phyloP scores from a whole-genome alignment of 2,329 filamentous ascomycete species.

The Ceratocystis papillata region DNA sequence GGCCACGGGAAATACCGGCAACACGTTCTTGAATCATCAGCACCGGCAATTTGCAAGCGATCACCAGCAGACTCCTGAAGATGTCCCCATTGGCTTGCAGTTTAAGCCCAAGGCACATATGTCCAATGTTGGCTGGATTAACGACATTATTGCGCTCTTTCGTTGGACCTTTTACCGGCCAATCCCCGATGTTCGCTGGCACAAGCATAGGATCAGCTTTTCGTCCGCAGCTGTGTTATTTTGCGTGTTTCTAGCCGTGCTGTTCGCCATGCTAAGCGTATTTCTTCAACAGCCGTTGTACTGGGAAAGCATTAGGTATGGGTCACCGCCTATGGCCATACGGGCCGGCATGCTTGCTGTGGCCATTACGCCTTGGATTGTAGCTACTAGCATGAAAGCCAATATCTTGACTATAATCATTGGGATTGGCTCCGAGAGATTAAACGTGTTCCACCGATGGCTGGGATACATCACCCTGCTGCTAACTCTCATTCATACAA shows the following conservation, averaged over 20 bases:
- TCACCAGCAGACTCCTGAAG: background rate
- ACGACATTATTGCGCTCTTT: constrained; percentile 70
- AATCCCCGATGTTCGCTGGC: constrained; percentile 60
- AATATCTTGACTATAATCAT: constrained; percentile 76
- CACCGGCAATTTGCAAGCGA: background rate
- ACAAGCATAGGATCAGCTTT: constrained; percentile 61
- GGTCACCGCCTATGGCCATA: constrained; percentile 79
- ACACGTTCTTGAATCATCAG: constrained; percentile 28
- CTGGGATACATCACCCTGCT: constrained; percentile 76
- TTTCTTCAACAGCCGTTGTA: constrained; percentile 83
- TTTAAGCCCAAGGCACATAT: constrained; percentile 60
- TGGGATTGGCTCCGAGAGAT: constrained; percentile 79
- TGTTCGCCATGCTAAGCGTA: constrained; percentile 67
- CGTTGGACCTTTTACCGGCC: constrained; percentile 84
- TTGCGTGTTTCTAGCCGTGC: constrained; percentile 55
- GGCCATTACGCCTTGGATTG: constrained; percentile 84
- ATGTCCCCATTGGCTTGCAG: constrained; percentile 30
- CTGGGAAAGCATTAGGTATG: constrained; percentile 75
- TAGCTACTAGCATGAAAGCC: constrained; percentile 81
- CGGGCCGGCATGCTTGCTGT: constrained; percentile 85
- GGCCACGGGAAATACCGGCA: constrained; percentile 43
- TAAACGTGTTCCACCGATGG: constrained; percentile 92
- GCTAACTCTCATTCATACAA: constrained; percentile 68
- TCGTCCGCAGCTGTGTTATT: constrained; percentile 65
- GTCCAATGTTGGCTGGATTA: constrained; percentile 62